Conservation (phyloP, 768 basidiomycete species). For the Lactarius akahatsu region DNA sequence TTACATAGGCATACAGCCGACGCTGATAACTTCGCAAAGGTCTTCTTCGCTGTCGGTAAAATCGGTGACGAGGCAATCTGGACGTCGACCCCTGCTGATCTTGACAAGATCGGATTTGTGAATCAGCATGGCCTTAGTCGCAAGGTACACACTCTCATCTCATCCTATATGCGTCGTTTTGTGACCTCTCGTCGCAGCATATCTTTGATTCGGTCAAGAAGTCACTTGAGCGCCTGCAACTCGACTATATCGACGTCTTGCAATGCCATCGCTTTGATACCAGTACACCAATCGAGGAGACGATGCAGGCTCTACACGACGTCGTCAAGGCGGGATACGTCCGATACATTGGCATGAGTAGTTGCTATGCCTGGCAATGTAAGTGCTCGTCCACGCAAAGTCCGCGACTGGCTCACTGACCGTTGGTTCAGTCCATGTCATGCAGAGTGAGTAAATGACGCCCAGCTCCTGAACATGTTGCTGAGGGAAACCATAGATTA, state of each 20-base stretch:
- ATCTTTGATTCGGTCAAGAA: conserved; percentile 69
- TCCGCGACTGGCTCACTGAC: conserved; percentile 15
- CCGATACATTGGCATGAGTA: conserved; percentile 37
- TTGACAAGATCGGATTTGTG: conserved; percentile 36
- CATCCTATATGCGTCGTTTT: background rate
- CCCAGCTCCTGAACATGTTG: conserved; percentile 14
- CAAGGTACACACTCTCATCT: conserved; percentile 33
- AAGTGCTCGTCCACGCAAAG: conserved; percentile 8
- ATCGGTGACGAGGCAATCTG: background rate
- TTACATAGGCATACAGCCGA: background rate
- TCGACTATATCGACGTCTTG: conserved; percentile 75
- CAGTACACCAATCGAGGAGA: conserved; percentile 36
- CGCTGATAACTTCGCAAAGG: background rate
- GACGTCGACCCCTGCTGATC: background rate
- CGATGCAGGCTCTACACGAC: conserved; percentile 42
- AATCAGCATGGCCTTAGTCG: conserved; percentile 41
- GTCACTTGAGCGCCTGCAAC: conserved; percentile 62
- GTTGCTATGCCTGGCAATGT: conserved; percentile 36
- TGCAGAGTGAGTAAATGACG: conserved; percentile 23
- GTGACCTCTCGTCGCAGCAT: conserved; percentile 43
- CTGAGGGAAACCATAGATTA: conserved; percentile 26
- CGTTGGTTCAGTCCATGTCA: conserved; percentile 16
- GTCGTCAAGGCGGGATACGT: conserved; percentile 42
- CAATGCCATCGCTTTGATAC: conserved; percentile 49
- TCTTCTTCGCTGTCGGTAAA: conserved; percentile 12